A percentile compares a stretch with the other conserved stretches of the same genome.
Conservation (phyloP, 257 asterid species). For the Solanum rostratum region DNA sequence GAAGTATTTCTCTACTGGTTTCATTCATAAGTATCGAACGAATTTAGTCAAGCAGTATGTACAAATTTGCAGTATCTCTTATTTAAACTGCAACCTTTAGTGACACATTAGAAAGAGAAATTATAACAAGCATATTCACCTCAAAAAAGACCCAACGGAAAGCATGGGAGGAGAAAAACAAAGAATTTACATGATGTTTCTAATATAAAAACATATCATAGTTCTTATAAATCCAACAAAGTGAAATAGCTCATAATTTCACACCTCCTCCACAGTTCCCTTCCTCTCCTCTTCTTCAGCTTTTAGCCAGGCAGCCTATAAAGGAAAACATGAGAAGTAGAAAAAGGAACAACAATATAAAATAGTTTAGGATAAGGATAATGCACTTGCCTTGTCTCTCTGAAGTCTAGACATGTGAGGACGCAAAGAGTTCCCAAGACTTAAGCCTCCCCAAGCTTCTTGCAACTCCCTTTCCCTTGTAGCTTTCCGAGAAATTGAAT, state of each 20-base stretch:
- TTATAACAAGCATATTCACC: neutral
- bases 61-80: neutral
- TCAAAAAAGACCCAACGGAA: neutral
- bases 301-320: conserved; percentile 82
- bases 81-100: neutral
- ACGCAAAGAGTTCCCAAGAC: conserved; percentile 72
- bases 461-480: conserved; percentile 72
- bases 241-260: neutral
- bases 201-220: neutral
- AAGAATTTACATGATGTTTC: neutral
- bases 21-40: neutral
- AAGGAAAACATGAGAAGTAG: neutral
- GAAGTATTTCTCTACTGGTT: neutral
- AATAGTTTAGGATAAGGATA: neutral
- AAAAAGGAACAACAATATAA: neutral
- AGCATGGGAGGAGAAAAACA: neutral
- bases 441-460: conserved; percentile 88
- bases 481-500: conserved; percentile 44
- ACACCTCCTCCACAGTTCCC: conserved; percentile 12
- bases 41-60: neutral
- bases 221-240: neutral
- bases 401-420: conserved; percentile 83
- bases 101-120: neutral
- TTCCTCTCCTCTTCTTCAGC: conserved; percentile 84
- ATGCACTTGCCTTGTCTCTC: conserved; percentile 57